Evolutionary conservation across 2,329 filamentous ascomycete genomes (phyloP).

Genomic region (Pseudogymnoascus sp.): DNA sequence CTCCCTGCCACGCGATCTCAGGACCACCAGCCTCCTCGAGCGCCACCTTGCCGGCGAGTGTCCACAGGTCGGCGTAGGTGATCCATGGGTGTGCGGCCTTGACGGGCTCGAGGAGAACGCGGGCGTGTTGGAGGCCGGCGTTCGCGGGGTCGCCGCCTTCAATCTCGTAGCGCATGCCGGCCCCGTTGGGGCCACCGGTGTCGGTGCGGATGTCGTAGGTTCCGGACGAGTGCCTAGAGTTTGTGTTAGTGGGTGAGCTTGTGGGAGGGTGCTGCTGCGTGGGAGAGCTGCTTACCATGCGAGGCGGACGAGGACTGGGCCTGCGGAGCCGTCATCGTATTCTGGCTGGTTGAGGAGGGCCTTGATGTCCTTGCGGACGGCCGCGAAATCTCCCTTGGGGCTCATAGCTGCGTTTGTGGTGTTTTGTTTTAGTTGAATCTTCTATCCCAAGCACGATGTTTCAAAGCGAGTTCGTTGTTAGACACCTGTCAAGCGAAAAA

Average conservation of each 20-base stretch:
- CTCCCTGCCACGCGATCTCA: slow-evolving; percentile 48
- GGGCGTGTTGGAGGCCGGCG: slow-evolving; percentile 56
- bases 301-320: slow-evolving; percentile 56
- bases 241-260: slow-evolving; percentile 6
- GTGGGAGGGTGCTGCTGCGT: neutral
- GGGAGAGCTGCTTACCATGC: slow-evolving; percentile 45
- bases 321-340: slow-evolving; percentile 60
- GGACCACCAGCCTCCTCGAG: slow-evolving; percentile 56
- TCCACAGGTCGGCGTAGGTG: slow-evolving; percentile 61
- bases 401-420: neutral
- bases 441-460: neutral
- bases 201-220: slow-evolving; percentile 54
- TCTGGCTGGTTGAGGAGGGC: slow-evolving; percentile 51
- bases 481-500: neutral
- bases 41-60: slow-evolving; percentile 52
- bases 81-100: slow-evolving; percentile 56
- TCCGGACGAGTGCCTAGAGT: slow-evolving; percentile 52
- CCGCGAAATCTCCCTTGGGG: slow-evolving; percentile 56
- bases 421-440: neutral
- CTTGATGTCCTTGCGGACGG: slow-evolving; percentile 48
- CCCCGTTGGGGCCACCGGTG: slow-evolving; percentile 58
- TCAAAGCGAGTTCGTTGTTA: neutral
- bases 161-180: slow-evolving; percentile 58
- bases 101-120: slow-evolving; percentile 57
- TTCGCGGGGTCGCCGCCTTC: slow-evolving; percentile 61